Evolutionary conservation across 805 yeast genomes (phyloP).

Genomic region (Yamadazyma olivae): DNA sequence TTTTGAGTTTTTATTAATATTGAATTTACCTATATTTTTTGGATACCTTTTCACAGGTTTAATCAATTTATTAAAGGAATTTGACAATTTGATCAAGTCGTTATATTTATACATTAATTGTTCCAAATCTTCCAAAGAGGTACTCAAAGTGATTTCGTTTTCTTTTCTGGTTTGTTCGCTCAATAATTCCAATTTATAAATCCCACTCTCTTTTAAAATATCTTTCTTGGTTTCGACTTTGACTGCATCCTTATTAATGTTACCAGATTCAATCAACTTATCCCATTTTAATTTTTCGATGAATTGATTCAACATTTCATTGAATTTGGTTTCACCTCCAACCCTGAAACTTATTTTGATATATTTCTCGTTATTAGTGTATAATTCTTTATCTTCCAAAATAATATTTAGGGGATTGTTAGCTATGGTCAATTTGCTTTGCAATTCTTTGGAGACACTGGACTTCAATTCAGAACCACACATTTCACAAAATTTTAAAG

Average conservation of each 20-base stretch:
- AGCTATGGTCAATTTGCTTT: not conserved
- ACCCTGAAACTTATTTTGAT: constrained; percentile 74
- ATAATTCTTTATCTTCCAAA: constrained; percentile 32
- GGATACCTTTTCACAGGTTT: constrained; percentile 8
- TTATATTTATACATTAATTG: constrained; percentile 75
- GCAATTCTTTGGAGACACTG: constrained; percentile 9
- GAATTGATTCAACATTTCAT: constrained; percentile 35
- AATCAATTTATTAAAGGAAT: constrained; percentile 30
- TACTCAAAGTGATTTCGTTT: constrained; percentile 59
- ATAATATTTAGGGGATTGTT: constrained; percentile 15
- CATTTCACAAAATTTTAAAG: constrained; percentile 75
- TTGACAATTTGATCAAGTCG: constrained; percentile 60
- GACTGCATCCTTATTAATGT: constrained; percentile 35
- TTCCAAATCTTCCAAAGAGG: constrained; percentile 74
- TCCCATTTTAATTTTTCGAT: constrained; percentile 55
- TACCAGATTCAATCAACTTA: constrained; percentile 28
- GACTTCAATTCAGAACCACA: constrained; percentile 59
- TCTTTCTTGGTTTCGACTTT: constrained; percentile 13
- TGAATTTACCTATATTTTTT: constrained; percentile 26
- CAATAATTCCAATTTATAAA: constrained; percentile 62
- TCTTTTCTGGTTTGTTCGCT: constrained; percentile 53
- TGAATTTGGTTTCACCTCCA: constrained; percentile 60
- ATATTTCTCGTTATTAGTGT: constrained; percentile 25
- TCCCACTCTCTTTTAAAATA: constrained; percentile 44
- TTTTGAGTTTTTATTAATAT: constrained; percentile 30